These are phyloP conservation scores for Boletales sp. DNA, from an alignment of 768 basidiomycete genomes.

Conservation along the genomic window DNA sequence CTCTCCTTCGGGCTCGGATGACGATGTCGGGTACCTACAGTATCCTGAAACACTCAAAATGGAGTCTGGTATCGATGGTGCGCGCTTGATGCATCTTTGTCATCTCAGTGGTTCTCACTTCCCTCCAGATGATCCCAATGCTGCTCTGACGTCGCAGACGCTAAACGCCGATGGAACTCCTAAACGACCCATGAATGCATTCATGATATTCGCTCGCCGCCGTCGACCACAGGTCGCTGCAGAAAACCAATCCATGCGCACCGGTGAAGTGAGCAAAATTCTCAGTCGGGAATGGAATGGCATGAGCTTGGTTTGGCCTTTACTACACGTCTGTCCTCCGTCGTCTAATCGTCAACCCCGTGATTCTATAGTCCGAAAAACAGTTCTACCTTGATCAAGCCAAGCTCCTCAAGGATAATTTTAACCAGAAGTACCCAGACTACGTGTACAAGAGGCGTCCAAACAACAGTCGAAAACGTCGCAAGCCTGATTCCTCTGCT, in stretches of 20 bases:
- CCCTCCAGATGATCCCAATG: conserved; percentile 36
- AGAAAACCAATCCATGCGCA: conserved; percentile 87
- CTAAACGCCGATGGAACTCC: conserved; percentile 86
- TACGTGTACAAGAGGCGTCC: conserved; percentile 87
- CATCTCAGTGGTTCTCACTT: conserved; percentile 12
- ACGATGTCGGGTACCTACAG: conserved; percentile 36
- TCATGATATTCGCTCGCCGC: conserved; percentile 88
- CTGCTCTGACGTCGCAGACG: conserved; percentile 67
- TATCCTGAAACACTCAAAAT: conserved; percentile 37
- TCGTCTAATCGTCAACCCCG: conserved; percentile 11
- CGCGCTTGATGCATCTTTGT: conserved; percentile 8
- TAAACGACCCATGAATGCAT: conserved; percentile 90
- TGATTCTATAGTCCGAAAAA: conserved; percentile 58
- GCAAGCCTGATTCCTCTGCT: conserved; percentile 36
- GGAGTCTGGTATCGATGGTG: conserved; percentile 48
- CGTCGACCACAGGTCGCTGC: conserved; percentile 80
- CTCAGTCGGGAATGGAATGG: conserved; percentile 82
- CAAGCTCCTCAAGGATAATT: conserved; percentile 79
- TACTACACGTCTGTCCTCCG: conserved; percentile 1
- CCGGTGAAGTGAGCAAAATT: conserved; percentile 87
- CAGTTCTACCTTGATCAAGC: conserved; percentile 88
- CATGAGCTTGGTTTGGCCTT: conserved; percentile 62
- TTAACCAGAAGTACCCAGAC: conserved; percentile 84
- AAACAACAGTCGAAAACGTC: conserved; percentile 77
- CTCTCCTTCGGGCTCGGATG: conserved; percentile 58